Conservation (phyloP, 495 filamentous ascomycete species). For the Terfezia boudieri region DNA sequence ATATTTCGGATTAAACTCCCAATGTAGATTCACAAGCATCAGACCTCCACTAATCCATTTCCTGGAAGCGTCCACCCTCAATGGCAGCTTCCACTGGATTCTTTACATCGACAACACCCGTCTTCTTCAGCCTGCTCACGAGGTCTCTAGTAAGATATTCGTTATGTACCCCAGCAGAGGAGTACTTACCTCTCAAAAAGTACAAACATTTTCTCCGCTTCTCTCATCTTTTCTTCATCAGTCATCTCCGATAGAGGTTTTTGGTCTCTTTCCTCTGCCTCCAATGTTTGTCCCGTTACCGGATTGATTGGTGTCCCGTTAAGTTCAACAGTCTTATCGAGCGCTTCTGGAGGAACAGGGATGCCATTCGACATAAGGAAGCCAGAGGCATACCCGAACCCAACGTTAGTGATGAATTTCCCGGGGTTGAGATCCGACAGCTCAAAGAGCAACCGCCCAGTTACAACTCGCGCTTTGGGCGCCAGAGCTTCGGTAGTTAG, state of each 20-base stretch:
- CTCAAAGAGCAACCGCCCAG: conserved; percentile 66
- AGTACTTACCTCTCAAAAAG: conserved; percentile 63
- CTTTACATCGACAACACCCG: conserved; percentile 59
- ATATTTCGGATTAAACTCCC: too few relatives aligned
- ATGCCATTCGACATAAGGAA: conserved; percentile 67
- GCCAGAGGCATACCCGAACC: conserved; percentile 81
- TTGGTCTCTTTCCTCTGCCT: conserved; percentile 31
- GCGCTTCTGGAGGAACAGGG: conserved; percentile 34
- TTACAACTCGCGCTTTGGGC: conserved; percentile 47
- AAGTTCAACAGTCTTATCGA: conserved; percentile 3
- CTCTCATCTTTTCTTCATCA: conserved; percentile 71
- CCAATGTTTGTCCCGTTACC: conserved; percentile 67
- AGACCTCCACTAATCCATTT: conserved; percentile 22
- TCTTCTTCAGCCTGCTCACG: conserved; percentile 43
- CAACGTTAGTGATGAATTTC: conserved; percentile 56
- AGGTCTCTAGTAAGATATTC: conserved; percentile 3
- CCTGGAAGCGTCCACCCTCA: conserved; percentile 58
- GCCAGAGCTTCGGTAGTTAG: conserved; percentile 53
- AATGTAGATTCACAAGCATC: too few relatives aligned
- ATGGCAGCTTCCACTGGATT: conserved; percentile 65
- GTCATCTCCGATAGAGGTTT: conserved; percentile 46
- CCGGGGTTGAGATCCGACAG: conserved; percentile 53
- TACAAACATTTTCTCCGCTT: conserved; percentile 83
- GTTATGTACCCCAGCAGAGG: neutral
- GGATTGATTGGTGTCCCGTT: conserved; percentile 42